Conservation (phyloP, 345 rosid species). For the Acer saccharum region DNA sequence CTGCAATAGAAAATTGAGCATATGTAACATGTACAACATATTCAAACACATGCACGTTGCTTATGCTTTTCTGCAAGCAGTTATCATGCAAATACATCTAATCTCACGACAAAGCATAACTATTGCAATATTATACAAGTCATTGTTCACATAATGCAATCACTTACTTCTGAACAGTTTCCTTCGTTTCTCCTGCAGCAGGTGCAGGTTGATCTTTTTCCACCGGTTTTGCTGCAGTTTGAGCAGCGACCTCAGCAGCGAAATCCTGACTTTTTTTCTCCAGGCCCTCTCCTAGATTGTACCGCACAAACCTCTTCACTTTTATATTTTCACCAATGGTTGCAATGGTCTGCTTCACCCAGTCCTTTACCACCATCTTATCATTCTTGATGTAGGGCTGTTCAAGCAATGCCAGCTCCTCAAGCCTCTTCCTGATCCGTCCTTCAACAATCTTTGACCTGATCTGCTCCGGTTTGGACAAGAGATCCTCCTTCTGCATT, state of each 20-base stretch:
- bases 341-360: constrained; percentile 88
- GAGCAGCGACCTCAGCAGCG: constrained; percentile 97
- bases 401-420: constrained; percentile 85
- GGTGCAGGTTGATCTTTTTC: constrained; percentile 57
- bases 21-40: constrained; percentile 8
- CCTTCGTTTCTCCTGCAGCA: constrained; percentile 52
- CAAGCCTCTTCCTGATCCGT: constrained; percentile 84
- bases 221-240: constrained; percentile 65
- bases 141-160: constrained; percentile 5
- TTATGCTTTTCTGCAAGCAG: not conserved
- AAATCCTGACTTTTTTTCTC: constrained; percentile 94
- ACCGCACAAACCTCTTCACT: constrained; percentile 80
- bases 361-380: constrained; percentile 82
- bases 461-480: constrained; percentile 88
- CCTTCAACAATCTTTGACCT: constrained; percentile 92
- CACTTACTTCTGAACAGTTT: constrained; percentile 62
- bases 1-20: constrained; percentile 40
- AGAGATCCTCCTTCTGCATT: constrained; percentile 95
- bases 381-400: constrained; percentile 94
- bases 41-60: not conserved
- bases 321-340: constrained; percentile 94
- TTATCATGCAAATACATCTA: not conserved
- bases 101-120: not conserved
- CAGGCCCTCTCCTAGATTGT: constrained; percentile 92
- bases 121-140: not conserved